Evolutionary conservation across 495 filamentous ascomycete genomes (phyloP), one percentile per base, ranked within the genome.

Genomic region (Terfezia boudieri): DNA sequence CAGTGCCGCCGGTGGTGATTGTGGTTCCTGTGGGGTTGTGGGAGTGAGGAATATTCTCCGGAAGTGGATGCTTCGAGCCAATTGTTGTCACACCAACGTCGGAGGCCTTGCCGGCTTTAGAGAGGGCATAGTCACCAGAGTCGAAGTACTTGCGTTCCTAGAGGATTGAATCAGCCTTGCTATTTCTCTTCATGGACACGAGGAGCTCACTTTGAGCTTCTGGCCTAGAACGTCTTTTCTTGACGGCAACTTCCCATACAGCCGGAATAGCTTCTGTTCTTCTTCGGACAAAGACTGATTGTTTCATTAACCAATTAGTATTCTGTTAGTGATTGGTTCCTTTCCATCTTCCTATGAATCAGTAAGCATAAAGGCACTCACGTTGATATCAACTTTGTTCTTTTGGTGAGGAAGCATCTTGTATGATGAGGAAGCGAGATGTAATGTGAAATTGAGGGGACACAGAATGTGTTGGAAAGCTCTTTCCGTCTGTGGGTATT

Each of bases 81-180:
- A 98, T 84, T 66, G 79, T 82, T 67, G 89, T 90, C 37, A 92
- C 86, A 64, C 89, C 90, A 62, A 89, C 82, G 66, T 90, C 84
- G 57, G 87, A 83, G 66, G 86, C 86, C 70, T 96, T 98, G 67
- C 92, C 90, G 49, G 90, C 92, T 74, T 98, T 96, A 69, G 83
- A 89, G 71, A 96, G 82, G 64, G 90, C 92, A 60, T 96, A 96
- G 71, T 96, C 89, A 62, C 89, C 89, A 53, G 81, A 86, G 74
- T 98, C 90, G 69, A 98, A 98, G 72, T 95, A 98, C 73, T 96
- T 98, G 70, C 92, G 88, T 67, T 94, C 88, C 77, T 94, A 32
- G 26, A 20, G 14, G 60, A 52, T 36, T 58, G 26, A 23, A 50
- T 35, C 51, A 53, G 53, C 16, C 22, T 9, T 17, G 43, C 36